A percentile compares a stretch with the other conserved stretches of the same genome.
These are phyloP conservation scores for Viridothelium virens DNA, from an alignment of 495 filamentous ascomycete genomes.

Conservation along the genomic window DNA sequence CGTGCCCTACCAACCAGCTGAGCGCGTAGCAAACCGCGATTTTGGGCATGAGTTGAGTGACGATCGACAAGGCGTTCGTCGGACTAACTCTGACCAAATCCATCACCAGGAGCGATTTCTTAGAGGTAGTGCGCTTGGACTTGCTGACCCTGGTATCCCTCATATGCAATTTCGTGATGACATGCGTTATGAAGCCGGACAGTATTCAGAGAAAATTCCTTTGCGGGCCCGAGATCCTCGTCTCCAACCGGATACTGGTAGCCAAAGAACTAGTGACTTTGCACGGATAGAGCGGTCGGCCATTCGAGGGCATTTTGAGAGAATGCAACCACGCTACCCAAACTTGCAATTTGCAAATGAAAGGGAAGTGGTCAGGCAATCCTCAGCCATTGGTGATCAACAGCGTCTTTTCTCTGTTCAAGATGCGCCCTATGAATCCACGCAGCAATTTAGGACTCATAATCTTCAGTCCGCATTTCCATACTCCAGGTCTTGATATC, in stretches of 20 bases:
- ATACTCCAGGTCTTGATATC: neutral
- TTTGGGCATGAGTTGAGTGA: neutral
- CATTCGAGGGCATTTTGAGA: neutral
- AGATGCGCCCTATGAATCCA: neutral
- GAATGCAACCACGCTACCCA: neutral
- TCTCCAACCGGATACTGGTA: neutral
- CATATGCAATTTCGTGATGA: neutral
- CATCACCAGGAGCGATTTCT: neutral
- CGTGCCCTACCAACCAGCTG: neutral
- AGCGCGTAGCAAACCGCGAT: neutral
- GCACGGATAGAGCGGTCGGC: neutral
- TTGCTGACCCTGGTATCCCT: neutral
- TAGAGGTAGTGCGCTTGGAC: neutral
- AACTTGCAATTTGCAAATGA: neutral
- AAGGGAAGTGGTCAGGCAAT: neutral
- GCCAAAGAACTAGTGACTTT: neutral
- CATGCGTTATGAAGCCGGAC: neutral
- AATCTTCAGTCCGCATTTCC: neutral
- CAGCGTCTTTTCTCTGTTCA: neutral
- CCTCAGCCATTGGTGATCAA: neutral
- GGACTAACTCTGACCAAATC: slow-evolving; percentile 6
- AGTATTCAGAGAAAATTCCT: neutral
- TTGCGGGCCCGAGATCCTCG: neutral
- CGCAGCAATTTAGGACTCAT: neutral
- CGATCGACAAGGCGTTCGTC: neutral